These are phyloP conservation scores for Debaryomyces prosopidis DNA, from an alignment of 805 yeast genomes.

Conservation along the genomic window DNA sequence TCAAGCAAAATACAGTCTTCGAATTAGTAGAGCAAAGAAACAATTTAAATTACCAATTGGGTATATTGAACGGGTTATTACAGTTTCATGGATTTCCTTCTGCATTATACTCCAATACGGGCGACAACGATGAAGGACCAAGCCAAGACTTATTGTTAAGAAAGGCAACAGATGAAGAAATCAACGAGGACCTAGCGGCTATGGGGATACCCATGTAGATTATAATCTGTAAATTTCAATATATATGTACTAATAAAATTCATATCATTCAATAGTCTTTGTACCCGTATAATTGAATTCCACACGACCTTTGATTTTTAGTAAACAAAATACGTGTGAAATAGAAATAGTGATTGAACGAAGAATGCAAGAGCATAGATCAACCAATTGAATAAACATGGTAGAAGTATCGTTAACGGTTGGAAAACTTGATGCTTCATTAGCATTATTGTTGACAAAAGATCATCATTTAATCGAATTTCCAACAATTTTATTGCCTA, in stretches of 20 bases:
- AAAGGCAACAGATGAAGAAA: conserved; percentile 69
- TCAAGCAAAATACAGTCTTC: conserved; percentile 35
- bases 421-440: conserved; percentile 92
- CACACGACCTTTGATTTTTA: neutral
- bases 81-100: conserved; percentile 81
- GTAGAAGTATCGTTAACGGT: conserved; percentile 92
- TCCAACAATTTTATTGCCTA: conserved; percentile 91
- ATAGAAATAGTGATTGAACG: neutral
- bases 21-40: conserved; percentile 65
- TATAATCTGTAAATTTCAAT: neutral
- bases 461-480: conserved; percentile 95
- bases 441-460: conserved; percentile 84
- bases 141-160: conserved; percentile 45
- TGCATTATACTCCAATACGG: conserved; percentile 48
- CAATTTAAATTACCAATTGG: conserved; percentile 66
- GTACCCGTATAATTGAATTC: neutral
- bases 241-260: neutral
- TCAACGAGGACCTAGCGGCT: conserved; percentile 67
- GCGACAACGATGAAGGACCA: conserved; percentile 18
- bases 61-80: conserved; percentile 66
- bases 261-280: no score
- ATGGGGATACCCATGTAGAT: conserved; percentile 48
- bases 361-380: neutral
- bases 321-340: neutral
- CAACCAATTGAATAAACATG: conserved; percentile 35